Evolutionary conservation across 257 asterid species (phyloP), one percentile per base, ranked within the genome.

Genomic region (Paulownia fortunei): DNA sequence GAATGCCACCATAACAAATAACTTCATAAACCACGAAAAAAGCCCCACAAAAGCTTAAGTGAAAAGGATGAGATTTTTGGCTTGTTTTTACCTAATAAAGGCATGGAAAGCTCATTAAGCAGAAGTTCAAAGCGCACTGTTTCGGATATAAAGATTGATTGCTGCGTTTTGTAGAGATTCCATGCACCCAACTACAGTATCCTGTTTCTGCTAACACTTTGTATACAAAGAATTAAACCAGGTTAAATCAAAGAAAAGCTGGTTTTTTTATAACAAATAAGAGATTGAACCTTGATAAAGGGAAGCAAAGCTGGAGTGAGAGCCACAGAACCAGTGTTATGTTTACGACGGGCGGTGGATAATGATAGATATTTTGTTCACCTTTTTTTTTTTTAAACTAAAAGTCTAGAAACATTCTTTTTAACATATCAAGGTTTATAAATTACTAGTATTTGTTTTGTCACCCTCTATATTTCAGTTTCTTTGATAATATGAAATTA

Each of bases 51-150:
- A 66, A 10, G 12, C 37, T 4, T 1, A 49, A 36, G 75, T 10
- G 55, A 59, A 73, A 56, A 11, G 49, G 36, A 56, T n/a, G 13
- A 36, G 34, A 21, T 18, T 76, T 44, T 6, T 18, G 7, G 23
- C 55, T 12, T 3, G n/a, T 1, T 15, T 37, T 78, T 69, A 94
- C 97, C 96, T 88, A 88, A 82, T 81, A 92, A 89, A 89, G 93
- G 94, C 98, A 94, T 94, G 97, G 90, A 86, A 67, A 82, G 96
- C 91, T 89, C 98, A 94, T 92, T 82, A 93, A 92, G 82, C 89
- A 66, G 80, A 81, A 73, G 60, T 46, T 86, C 88, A 79, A 63
- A 74, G 41, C 79, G 61, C 84, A 75, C 73, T 64, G 78, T 74
- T 6, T 71, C 68, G 82, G 64, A 72, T n/a, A 64, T 55, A 72